These are phyloP conservation scores for Trematosphaeria pertusa DNA, from an alignment of 2,329 filamentous ascomycete genomes.

Conservation along the genomic window DNA sequence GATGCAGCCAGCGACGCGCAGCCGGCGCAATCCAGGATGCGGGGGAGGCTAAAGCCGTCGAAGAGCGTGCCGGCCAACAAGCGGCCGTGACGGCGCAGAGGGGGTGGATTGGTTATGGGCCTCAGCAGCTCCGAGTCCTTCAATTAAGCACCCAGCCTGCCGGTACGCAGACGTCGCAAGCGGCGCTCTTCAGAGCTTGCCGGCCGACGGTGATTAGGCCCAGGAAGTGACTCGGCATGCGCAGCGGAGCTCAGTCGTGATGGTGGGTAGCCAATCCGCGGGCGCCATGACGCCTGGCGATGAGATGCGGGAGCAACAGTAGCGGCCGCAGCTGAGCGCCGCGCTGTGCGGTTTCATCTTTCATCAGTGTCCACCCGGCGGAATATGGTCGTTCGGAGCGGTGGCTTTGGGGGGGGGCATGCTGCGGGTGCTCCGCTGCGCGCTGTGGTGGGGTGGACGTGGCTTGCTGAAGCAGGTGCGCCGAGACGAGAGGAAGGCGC, in stretches of 20 bases:
- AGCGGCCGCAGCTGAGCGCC: not conserved
- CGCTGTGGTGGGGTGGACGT: too few species aligned
- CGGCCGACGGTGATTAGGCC: constrained; percentile 1
- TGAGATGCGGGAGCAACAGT: not conserved
- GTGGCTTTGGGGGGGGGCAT: too few species aligned
- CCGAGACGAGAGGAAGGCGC: too few species aligned
- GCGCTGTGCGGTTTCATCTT: not conserved
- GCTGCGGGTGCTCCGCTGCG: too few species aligned
- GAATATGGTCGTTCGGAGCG: too few species aligned
- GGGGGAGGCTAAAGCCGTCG: not conserved
- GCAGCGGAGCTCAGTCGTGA: constrained; percentile 10
- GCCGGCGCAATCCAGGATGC: not conserved
- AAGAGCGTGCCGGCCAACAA: not conserved
- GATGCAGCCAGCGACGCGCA: not conserved
- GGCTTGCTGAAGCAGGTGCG: too few species aligned
- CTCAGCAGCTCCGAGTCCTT: constrained; percentile 9
- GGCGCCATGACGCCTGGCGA: not conserved
- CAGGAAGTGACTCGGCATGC: constrained; percentile 12
- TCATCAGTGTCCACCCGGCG: too few species aligned
- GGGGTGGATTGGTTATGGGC: constrained; percentile 11
- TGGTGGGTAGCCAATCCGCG: constrained; percentile 13
- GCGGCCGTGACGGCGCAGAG: constrained; percentile 9
- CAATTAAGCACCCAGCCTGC: constrained; percentile 7
- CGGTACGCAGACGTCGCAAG: constrained; percentile 4
- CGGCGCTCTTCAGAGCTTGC: constrained; percentile 2